Base-by-base conservation (phyloP, 169 alveolate genomes). In the Sarcocystis neurona region DNA sequence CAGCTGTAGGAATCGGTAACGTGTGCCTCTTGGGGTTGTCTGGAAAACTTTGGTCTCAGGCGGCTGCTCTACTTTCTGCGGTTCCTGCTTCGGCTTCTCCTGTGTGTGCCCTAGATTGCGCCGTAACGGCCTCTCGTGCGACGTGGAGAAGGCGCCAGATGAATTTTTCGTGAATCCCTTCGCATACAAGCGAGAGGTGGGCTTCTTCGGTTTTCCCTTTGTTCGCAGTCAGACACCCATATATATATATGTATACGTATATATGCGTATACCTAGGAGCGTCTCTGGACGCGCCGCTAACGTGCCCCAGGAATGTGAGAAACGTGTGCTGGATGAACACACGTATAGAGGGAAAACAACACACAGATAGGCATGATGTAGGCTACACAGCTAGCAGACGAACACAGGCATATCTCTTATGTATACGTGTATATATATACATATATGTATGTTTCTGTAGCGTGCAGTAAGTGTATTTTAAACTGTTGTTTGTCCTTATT, bases 91-190 rank as follows among this genome's bases (percentile, higher is more conserved):
- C 27, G 75, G 43, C 75, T n/a, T n/a, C n/a, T n/a, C n/a, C n/a
- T n/a, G n/a, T n/a, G n/a, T n/a, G n/a, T n/a, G n/a, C n/a, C n/a
- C n/a, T n/a, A n/a, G n/a, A n/a, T n/a, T 63, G 37, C 75, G 75
- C 8, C 75, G 75, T 10, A 37, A 41, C 27, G 75, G 75, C 75
- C 41, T 63, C 43, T 30, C 27, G 75, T 63, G 75, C 75, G 75
- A 63, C 44, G 75, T 30, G 41, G 46, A 41, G 75, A 30, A 37
- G 75, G 46, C 75, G 39, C 75, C 75, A 20, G 75, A 63, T 18
- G 75, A 63, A 15, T 63, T 30, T n/a, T 63, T 63, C n/a, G 5
- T 20, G n/a, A 63, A 63, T n/a, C 75, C 75, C 6, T 63, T 63
- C 41, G 75, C 32, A 18, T 37, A 63, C 41, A 63, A 63, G 12